Base-by-base conservation (phyloP, 768 basidiomycete species). In the Xanthoconium purpureum region DNA sequence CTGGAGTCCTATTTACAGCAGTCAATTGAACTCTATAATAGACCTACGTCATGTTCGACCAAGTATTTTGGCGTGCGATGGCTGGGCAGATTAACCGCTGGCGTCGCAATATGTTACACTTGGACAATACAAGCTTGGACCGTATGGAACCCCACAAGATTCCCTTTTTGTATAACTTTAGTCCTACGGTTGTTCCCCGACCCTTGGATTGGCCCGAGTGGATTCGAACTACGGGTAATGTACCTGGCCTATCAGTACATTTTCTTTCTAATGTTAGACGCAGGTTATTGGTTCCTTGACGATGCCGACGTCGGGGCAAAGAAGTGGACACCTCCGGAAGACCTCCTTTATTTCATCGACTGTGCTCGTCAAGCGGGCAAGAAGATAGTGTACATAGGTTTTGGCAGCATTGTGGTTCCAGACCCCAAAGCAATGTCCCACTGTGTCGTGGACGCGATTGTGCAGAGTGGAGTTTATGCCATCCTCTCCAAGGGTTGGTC, bases 401-500 rank as follows among this genome's bases (percentile, higher is more conserved):
- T 98, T 67, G 95, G 95, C 35, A 95, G 93, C 55, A 96, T 98
- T 59, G 93, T 99, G 54, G 95, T 99, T 45, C 88, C 94, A 24
- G 94, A 99, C 71, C 95, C 96, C 3, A 88, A 84, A 66, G 81
- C 83, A 39, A 94, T 99, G 90, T 98, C 97, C 0, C 84, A 84
- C 40, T 91, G 84, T 66, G 89, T 99, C 47, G 80, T 96, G 42
- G 91, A 97, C 47, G 92, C 96, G 5, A 87, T 98, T 47, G 69
- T 86, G 12, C 81, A 85, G 56, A 93, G 93, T 61, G 94, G 88
- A 3, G 94, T 98, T 6, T 81, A 84, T 69, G 94, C 93, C 20
- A 94, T 99, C 66, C 77, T 99, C 33, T 98, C 95, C 28, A 98
- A 98, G 74, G 96, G 96, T 30, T 99, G 96, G 96, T 96, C 94